phyloP scores from a whole-genome alignment of 768 basidiomycete species.

The Russula olivacea region DNA sequence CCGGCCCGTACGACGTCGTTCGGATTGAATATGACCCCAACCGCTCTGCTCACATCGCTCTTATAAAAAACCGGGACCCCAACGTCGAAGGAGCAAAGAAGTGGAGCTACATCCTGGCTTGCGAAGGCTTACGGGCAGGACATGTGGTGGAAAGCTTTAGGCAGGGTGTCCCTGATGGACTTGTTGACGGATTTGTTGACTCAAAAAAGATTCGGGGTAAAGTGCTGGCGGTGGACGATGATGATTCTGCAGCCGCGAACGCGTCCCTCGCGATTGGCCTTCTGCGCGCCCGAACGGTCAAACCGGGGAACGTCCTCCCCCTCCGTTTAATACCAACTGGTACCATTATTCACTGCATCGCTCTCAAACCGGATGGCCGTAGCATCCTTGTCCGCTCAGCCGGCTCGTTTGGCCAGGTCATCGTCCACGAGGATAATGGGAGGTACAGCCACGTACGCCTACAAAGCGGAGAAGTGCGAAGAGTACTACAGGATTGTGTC shows the following conservation, averaged over 20 bases:
- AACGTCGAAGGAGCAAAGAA: conserved; percentile 46
- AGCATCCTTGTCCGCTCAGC: conserved; percentile 86
- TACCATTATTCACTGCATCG: conserved; percentile 82
- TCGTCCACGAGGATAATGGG: conserved; percentile 66
- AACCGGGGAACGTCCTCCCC: conserved; percentile 90
- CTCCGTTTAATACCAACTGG: conserved; percentile 88
- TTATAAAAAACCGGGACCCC: conserved; percentile 61
- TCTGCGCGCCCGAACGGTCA: conserved; percentile 75
- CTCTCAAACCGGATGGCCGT: conserved; percentile 68
- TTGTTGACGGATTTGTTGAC: conserved; percentile 46
- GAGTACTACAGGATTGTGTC: conserved; percentile 70
- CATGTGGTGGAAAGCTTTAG: conserved; percentile 84
- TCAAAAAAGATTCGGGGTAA: conserved; percentile 28
- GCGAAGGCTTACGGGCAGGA: conserved; percentile 84
- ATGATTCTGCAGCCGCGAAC: conserved; percentile 36
- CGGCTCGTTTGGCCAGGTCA: conserved; percentile 77
- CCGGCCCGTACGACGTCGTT: conserved; percentile 82
- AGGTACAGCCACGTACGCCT: conserved; percentile 79
- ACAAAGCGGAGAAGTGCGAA: conserved; percentile 89
- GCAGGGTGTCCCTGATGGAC: conserved; percentile 69
- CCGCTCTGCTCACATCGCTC: conserved; percentile 89
- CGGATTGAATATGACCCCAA: conserved; percentile 97
- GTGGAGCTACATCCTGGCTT: conserved; percentile 91
- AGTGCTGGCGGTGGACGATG: conserved; percentile 24
- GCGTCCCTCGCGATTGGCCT: conserved; percentile 75